Conservation (phyloP, 768 basidiomycete genomes). For the Boletus sp. region DNA sequence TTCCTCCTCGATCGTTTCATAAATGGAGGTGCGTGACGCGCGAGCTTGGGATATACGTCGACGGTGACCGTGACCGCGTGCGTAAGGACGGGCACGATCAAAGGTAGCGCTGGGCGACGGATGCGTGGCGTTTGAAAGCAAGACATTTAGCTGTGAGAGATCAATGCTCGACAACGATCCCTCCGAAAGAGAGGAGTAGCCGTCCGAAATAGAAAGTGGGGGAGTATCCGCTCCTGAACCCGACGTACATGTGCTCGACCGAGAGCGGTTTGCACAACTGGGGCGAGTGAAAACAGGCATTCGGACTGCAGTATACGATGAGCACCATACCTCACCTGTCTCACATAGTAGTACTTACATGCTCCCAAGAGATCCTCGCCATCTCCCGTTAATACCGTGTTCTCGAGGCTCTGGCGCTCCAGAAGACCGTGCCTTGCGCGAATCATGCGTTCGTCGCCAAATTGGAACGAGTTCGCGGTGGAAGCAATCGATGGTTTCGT, state of each 20-base stretch:
- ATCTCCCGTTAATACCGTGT: conserved; percentile 59
- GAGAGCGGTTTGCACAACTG: conserved; percentile 46
- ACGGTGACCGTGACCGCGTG: conserved; percentile 65
- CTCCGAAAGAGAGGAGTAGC: conserved; percentile 61
- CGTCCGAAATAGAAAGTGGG: conserved; percentile 66
- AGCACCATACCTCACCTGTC: neutral
- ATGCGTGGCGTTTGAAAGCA: conserved; percentile 55
- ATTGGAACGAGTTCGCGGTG: conserved; percentile 52
- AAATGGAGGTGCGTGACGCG: conserved; percentile 64
- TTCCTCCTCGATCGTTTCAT: conserved; percentile 82
- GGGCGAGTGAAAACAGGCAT: conserved; percentile 66
- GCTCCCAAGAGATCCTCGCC: conserved; percentile 57
- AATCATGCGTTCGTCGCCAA: conserved; percentile 70
- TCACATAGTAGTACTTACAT: conserved; percentile 40
- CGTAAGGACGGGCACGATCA: conserved; percentile 40
- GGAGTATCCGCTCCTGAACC: conserved; percentile 72
- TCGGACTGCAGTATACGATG: conserved; percentile 34
- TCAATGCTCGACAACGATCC: conserved; percentile 81
- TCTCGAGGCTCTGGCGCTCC: conserved; percentile 66
- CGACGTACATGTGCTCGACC: conserved; percentile 67
- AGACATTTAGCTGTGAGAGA: conserved; percentile 54
- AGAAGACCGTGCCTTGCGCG: conserved; percentile 59
- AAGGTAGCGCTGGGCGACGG: conserved; percentile 46
- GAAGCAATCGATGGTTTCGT: conserved; percentile 64
- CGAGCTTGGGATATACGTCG: conserved; percentile 66